phyloP scores from a whole-genome alignment of 1,139 yeast species.

The Kodamaea arcana region DNA sequence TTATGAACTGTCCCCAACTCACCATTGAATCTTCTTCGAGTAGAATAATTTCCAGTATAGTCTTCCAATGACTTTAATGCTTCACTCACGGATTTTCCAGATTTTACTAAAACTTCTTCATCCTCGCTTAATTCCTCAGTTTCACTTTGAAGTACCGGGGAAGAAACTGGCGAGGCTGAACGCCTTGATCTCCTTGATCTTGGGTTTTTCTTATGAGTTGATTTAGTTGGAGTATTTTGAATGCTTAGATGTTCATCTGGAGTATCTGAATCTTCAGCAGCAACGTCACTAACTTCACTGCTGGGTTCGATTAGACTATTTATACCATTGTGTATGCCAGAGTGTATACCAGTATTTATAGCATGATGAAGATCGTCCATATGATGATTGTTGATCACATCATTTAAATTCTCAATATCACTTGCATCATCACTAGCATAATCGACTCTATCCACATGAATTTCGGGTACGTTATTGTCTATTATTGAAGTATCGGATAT shows the following conservation, averaged over 20 bases:
- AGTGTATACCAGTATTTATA: too few relatives aligned
- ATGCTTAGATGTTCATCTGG: not conserved
- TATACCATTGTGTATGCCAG: too few relatives aligned
- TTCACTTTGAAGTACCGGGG: not conserved
- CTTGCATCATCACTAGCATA: not conserved
- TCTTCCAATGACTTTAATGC: constrained; percentile 11
- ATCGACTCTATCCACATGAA: not conserved
- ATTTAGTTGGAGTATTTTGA: too few relatives aligned
- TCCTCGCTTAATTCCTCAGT: not conserved
- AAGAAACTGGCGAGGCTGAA: not conserved
- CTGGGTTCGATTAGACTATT: not conserved
- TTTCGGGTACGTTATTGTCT: too few relatives aligned
- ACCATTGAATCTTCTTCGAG: constrained; percentile 1
- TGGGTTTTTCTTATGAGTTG: not conserved
- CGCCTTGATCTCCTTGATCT: not conserved
- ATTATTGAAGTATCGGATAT: not conserved
- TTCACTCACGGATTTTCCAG: constrained; percentile 3
- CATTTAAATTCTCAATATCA: not conserved
- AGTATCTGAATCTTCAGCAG: not conserved
- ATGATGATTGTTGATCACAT: too few relatives aligned
- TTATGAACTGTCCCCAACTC: constrained; percentile 2
- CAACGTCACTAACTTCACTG: not conserved
- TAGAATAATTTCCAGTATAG: constrained; percentile 6
- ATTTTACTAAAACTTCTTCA: not conserved
- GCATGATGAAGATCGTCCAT: too few relatives aligned